phyloP scores from a whole-genome alignment of 2,329 filamentous ascomycete species.

The Herpotrichia juniperi region DNA sequence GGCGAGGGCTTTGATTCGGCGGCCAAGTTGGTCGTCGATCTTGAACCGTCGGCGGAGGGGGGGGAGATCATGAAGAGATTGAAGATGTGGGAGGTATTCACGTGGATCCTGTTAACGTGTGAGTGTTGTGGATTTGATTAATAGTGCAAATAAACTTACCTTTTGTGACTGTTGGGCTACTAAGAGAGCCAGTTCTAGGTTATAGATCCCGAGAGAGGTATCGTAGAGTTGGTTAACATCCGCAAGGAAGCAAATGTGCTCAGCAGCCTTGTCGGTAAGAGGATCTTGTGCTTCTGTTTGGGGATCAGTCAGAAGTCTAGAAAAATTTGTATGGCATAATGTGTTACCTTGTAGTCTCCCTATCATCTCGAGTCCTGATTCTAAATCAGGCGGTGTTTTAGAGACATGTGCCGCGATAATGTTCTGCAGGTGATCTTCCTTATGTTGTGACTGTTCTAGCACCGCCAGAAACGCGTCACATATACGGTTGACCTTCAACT shows the following conservation, averaged over 20 bases:
- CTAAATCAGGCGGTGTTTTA: conserved; percentile 88
- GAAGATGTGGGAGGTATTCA: conserved; percentile 94
- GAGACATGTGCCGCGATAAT: conserved; percentile 94
- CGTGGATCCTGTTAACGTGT: conserved; percentile 70
- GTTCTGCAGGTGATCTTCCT: conserved; percentile 77
- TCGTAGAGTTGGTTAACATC: conserved; percentile 94
- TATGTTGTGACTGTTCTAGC: conserved; percentile 60
- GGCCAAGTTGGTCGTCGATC: conserved; percentile 86
- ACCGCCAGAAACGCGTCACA: conserved; percentile 82
- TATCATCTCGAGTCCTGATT: conserved; percentile 81
- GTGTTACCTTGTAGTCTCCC: conserved; percentile 66
- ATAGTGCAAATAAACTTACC: conserved; percentile 32
- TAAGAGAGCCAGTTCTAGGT: conserved; percentile 85
- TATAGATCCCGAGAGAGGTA: conserved; percentile 86
- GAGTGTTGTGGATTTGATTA: neutral
- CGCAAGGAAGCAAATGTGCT: conserved; percentile 96
- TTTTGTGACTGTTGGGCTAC: conserved; percentile 96
- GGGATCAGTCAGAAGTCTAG: conserved; percentile 6
- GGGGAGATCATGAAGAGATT: conserved; percentile 78
- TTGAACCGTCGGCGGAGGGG: conserved; percentile 75
- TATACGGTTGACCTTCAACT: conserved; percentile 80
- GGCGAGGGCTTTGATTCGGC: conserved; percentile 75
- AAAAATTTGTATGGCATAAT: neutral
- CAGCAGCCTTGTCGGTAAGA: conserved; percentile 84
- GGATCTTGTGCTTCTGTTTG: conserved; percentile 46